Base-by-base conservation (phyloP, 2,329 filamentous ascomycete genomes). In the Zymoseptoria passerinii region DNA sequence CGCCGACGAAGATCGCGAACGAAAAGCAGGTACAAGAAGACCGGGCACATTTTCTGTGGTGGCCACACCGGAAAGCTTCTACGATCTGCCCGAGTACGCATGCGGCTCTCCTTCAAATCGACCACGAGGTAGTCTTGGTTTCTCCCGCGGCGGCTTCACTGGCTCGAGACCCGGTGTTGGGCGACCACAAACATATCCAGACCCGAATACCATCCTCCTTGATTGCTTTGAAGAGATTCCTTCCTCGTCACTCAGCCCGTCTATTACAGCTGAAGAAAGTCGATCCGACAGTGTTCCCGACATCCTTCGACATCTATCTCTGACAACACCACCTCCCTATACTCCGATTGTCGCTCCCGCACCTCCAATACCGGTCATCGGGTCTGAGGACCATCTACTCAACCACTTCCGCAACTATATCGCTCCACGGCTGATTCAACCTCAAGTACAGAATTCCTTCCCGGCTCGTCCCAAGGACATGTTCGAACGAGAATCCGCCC, bases 31-130 rank as follows among this genome's bases (percentile, higher is more conserved):
- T 54, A 71, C 71, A 7, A 74, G 74, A 44, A 71, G 70, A 35
- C 81, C 82, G 1, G 82, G 81, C 16, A 82, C 80, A 1, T 84
- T 79, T 67, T 75, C 79, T 66, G 79, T 84, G 19, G 72, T 83
- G 19, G 76, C 79, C 56, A 80, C 81, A 48, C 80, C 78, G 4
- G 74, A 77, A 16, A 83, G 79, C 67, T 84, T 84, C 65, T 72
- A 74, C 27, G 71, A 75, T 28, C 68, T 80, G 8, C 78, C 80
- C 4, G 80, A 83, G 63, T 82, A 82, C 66, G 72, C 71, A 8
- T 49, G 61, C 1, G 54, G 40, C 1, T 57, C 55, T 72, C 63
- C 68, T 2, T 70, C 66, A 27, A 67, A 63, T 49, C 66, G 67
- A 19, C 70, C 68, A 56, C 68, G 69, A 52, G 68, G 68, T 48